Evolutionary conservation across 495 filamentous ascomycete genomes (phyloP), one percentile per base, ranked within the genome.

Genomic region (Eremomyces bilateralis): DNA sequence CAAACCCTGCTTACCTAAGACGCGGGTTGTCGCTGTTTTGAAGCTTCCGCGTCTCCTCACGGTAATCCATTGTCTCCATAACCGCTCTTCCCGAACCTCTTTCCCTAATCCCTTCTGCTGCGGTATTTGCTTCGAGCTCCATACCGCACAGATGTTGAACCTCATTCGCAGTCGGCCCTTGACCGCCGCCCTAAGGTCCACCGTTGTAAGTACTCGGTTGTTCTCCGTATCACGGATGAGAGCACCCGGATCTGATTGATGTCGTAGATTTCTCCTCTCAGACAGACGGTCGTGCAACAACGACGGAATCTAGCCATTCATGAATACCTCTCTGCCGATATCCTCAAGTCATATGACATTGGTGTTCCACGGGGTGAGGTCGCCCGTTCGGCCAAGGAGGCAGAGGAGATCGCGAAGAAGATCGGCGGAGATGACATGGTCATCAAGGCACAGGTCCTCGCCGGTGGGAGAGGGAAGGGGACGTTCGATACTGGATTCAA

Each of bases 381-480:
- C 41, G 88, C 88, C 40, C 70, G 65, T 46, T 73, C 67, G 21
- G 71, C 76, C 15, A 71, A 75, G 47, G 90, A 95, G 61, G 88
- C 88, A 29, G 88, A 94, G 65, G 67, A 68, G 43, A 68, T 93
- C 45, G 88, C 88, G 24, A 84, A 81, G 61, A 61, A 73, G 37
- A 81, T 97, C 51, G 80, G 74, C 45, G 79, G 76, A 46, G 88
- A 91, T 51, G 88, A 97, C 53, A 80, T 94, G 76, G 88, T 97
- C 42, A 94, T 97, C 67, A 97, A 97, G 70, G 88, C 88, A 37
- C 88, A 97, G 65, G 90, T 97, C 33, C 73, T 97, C 29, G 88
- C 88, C 50, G 88, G 88, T 57, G 88, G 88, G 38, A 76, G 88
- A 61, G 88, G 88, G 50, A 97, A 97, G 64, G 88, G 88, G 44